These are phyloP conservation scores for Phytophthora tentaculata DNA, from an alignment of 352 stramenopile genomes.

Conservation along the genomic window DNA sequence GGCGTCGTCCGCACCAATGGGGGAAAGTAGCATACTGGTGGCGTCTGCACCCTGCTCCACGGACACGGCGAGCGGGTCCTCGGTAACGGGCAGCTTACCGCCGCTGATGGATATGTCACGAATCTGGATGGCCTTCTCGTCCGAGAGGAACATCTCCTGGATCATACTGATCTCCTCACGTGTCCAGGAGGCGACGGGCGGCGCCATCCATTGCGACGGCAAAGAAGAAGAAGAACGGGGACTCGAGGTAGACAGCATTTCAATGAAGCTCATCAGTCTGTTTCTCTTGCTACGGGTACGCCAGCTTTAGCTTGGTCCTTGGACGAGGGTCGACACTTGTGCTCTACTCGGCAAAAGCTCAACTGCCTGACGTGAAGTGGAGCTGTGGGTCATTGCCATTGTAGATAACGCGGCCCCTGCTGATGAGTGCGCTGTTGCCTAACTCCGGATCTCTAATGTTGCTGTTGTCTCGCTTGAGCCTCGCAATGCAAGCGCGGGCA, in stretches of 20 bases:
- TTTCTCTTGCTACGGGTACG: conserved; percentile 8
- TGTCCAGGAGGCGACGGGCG: conserved; percentile 44
- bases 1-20: conserved; percentile 56
- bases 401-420: conserved; percentile 13
- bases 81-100: conserved; percentile 17
- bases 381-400: neutral
- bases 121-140: conserved; percentile 52
- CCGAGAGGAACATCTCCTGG: conserved; percentile 56
- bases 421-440: conserved; percentile 35
- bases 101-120: conserved; percentile 49
- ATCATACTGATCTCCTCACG: conserved; percentile 63
- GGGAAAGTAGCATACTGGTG: conserved; percentile 65
- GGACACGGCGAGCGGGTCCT: conserved; percentile 31
- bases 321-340: conserved; percentile 24
- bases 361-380: conserved; percentile 22
- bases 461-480: conserved; percentile 4
- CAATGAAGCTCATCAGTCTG: conserved; percentile 28
- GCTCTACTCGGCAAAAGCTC: conserved; percentile 33
- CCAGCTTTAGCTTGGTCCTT: conserved; percentile 19
- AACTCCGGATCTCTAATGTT: conserved; percentile 41
- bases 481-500: conserved; percentile 27
- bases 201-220: conserved; percentile 31
- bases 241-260: conserved; percentile 32
- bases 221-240: conserved; percentile 3
- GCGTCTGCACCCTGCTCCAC: conserved; percentile 37